Base-by-base conservation (phyloP, 1,139 yeast genomes). In the Yamadazyma jaroonii region DNA sequence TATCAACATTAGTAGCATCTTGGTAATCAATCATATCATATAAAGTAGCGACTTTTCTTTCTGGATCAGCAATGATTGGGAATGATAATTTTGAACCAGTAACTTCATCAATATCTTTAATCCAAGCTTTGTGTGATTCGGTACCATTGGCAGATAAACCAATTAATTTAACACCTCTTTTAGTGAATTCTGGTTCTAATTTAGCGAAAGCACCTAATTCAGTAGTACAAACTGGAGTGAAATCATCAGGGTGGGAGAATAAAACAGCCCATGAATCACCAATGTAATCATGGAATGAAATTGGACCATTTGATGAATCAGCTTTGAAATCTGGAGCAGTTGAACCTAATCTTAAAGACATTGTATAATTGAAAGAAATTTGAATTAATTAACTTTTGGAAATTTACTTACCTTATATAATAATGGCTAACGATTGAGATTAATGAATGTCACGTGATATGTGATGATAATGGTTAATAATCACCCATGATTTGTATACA, bases 201-300 rank as follows among this genome's bases (percentile, higher is more conserved):
- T 79, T 75, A 46, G 96, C 87, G 55, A 88, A 88, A 11, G 95
- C 96, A 46, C 96, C 96, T 54, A 88, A 75, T 70, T 88, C 96
- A 38, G 96, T 88, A 51, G 96, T 88, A 67, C 96, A 88, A 36
- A 88, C 96, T 29, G 96, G 96, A 12, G 96, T 88, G 72, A 85
- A 87, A 62, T 88, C 96, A 34, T 88, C 96, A 39, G 96, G 96
- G 62, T 88, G 96, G 17, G 95, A 85, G 65, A 88, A 88, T 55
- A 88, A 72, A 31, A 88, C 81, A 37, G 80, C 81, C 96, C 96
- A 88, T 33, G 79, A 73, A 62, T 83, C 74, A 38, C 94, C 95
- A 53, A 86, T 67, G 68, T 72, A 88, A 44, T 86, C 80, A 67
- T 88, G 92, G 77, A 88, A 86, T 45, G 81, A 77, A 56, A 88